Base-by-base conservation (phyloP, 2,329 filamentous ascomycete genomes). In the Stachybotrys chlorohalonatus region DNA sequence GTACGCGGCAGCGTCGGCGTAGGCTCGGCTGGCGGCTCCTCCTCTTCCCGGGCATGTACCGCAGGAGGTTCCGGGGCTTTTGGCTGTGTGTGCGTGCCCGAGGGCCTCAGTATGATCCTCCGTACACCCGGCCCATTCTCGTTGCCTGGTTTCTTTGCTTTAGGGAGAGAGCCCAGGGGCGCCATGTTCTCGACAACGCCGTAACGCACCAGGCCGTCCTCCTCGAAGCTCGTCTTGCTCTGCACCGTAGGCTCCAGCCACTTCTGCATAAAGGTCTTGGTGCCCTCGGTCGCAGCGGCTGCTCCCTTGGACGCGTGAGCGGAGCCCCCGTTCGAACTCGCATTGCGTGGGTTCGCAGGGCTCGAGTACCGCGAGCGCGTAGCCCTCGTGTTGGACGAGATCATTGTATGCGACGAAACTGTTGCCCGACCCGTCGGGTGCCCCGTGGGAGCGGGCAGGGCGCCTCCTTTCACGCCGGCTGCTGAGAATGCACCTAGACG, bases 111-210 rank as follows among this genome's bases (percentile, higher is more conserved):
- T 42, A 79, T 74, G 53, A 79, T 77, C 62, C 71, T 78, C 56
- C 73, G 71, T 42, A 73, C 68, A 51, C 65, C 55, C 16, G 59
- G 59, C 53, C 56, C 59, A 53, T 64, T 61, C 56, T 69, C 62
- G 52, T 57, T 63, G 9, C 58, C 68, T 30, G 58, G 62, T 63
- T 66, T 72, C 66, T 74, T 76, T 45, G 70, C 79, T 70, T 81
- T 83, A 11, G 91, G 91, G 61, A 85, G 77, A 54, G 84, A 80
- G 47, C 91, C 91, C 54, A 96, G 74, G 31, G 91, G 86, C 53
- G 85, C 85, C 91, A 95, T 95, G 63, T 86, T 86, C 70, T 89
- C 86, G 56, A 95, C 76, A 16, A 95, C 88, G 59, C 89, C 89
- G 68, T 84, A 83, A 51, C 86, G 79, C 63, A 86, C 76, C 61